Conservation (phyloP, 2,329 filamentous ascomycete species). For the Pseudophaeomoniella oleicola region DNA sequence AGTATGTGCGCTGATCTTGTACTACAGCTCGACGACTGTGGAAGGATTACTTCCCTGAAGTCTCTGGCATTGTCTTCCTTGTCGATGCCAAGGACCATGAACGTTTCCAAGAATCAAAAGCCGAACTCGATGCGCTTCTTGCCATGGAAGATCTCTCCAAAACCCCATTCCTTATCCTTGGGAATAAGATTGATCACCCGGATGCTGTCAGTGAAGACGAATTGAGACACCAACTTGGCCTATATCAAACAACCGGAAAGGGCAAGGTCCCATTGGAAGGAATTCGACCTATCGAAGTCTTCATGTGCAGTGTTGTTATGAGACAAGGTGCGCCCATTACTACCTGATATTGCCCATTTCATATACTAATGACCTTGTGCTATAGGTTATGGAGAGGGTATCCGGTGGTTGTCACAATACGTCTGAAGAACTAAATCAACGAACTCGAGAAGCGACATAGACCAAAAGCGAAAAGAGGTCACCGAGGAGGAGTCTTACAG, state of each 20-base stretch:
- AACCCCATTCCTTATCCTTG: conserved; percentile 89
- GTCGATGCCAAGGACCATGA: conserved; percentile 96
- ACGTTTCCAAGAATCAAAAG: conserved; percentile 86
- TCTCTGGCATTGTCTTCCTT: conserved; percentile 92
- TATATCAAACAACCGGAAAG: conserved; percentile 95
- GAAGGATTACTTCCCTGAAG: conserved; percentile 96
- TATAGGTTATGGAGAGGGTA: conserved; percentile 69
- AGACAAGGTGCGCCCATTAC: conserved; percentile 54
- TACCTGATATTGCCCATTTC: background rate
- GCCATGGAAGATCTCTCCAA: conserved; percentile 94
- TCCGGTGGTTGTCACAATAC: conserved; percentile 86
- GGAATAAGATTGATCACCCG: conserved; percentile 99
- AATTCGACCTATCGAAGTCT: conserved; percentile 89
- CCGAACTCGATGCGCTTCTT: conserved; percentile 86
- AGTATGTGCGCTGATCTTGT: too few relatives aligned
- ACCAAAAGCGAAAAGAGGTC: too few relatives aligned
- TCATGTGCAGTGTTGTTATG: conserved; percentile 99
- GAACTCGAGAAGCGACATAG: too few relatives aligned
- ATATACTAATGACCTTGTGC: background rate
- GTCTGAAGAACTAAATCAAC: too few relatives aligned
- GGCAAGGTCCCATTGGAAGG: conserved; percentile 86
- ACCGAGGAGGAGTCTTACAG: too few relatives aligned
- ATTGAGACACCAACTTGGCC: conserved; percentile 74
- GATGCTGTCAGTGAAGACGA: conserved; percentile 93
- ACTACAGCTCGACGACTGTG: conserved; percentile 68